Conservation (phyloP, 441 rosid species). For the Jatropha podagrica region DNA sequence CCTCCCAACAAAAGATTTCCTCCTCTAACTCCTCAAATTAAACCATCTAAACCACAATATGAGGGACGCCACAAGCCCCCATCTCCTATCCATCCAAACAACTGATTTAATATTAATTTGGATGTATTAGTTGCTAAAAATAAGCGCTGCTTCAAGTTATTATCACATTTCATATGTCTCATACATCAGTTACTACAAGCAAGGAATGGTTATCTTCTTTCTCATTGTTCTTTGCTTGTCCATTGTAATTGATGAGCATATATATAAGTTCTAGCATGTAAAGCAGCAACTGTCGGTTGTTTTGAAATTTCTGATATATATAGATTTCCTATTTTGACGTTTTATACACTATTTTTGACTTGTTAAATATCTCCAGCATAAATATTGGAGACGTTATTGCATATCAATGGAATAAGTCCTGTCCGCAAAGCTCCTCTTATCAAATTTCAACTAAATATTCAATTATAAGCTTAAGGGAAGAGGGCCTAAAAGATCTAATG, state of each 20-base stretch:
- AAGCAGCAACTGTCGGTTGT: neutral
- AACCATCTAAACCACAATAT: neutral
- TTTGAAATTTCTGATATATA: neutral
- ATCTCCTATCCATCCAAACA: neutral
- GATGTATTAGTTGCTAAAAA: neutral
- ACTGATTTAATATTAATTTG: neutral
- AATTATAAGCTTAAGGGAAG: neutral
- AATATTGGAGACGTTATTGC: neutral
- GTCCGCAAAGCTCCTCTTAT: neutral
- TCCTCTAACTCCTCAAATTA: neutral
- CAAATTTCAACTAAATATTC: neutral
- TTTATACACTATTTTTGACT: neutral
- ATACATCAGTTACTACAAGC: neutral
- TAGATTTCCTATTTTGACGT: neutral
- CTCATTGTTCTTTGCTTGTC: neutral
- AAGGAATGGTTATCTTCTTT: neutral
- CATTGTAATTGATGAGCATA: slow-evolving; percentile 2
- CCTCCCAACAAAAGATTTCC: neutral
- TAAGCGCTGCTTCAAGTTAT: neutral
- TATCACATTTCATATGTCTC: neutral
- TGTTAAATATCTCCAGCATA: neutral
- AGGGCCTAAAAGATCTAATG: neutral
- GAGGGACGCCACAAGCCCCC: neutral
- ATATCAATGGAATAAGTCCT: neutral
- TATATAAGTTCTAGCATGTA: neutral